Base-by-base conservation (phyloP, 106 monocot species). In the Phalaenopsis equestris region DNA sequence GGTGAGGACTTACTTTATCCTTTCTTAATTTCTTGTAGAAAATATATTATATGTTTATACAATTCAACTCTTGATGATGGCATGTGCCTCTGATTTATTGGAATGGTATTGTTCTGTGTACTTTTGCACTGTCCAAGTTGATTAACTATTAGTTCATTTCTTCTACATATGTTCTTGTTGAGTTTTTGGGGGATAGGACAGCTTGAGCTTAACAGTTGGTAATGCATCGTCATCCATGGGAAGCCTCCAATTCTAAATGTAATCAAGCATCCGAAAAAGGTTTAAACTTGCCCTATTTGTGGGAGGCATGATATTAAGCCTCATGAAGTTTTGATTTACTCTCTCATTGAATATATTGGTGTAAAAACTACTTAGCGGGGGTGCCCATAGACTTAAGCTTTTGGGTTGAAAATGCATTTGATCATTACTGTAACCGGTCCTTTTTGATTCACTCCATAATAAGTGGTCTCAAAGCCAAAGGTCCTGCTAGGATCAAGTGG, bases 1-100 rank as follows among this genome's bases (percentile, higher is more conserved):
- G 99, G 99, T 99, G 21, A 84, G 46, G 57, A 76, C 24, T 45
- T 57, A 58, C 14, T 78, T 21, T 18, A 19, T 56, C 23, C 57
- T 5, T 1, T 57, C 6, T 78, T 55, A 37, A 61, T 38, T 78
- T 12, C 15, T 19, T 78, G 0, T 64, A 2, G 78, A 61, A 10
- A 5, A 17, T 73, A 42, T 41, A 42, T 42, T n/a, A 42, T 73
- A 42, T 74, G 1, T 45, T 19, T 74, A 45, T 74, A 8, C n/a
- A 42, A 41, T 8, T 74, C 43, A 42, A 42, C 76, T 49, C 3
- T 49, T 76, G 70, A 38, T 70, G 70, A 10, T 70, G 3, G 38
- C 39, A 70, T 64, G 38, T 39, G 38, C 39, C 38, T 7, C 49
- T 43, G 12, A 76, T 42, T 24, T 76, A 42, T 52, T 76, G 7